Base-by-base conservation (phyloP, 1,284 basidiomycete genomes). In the Cutaneotrichosporon arboriforme region DNA sequence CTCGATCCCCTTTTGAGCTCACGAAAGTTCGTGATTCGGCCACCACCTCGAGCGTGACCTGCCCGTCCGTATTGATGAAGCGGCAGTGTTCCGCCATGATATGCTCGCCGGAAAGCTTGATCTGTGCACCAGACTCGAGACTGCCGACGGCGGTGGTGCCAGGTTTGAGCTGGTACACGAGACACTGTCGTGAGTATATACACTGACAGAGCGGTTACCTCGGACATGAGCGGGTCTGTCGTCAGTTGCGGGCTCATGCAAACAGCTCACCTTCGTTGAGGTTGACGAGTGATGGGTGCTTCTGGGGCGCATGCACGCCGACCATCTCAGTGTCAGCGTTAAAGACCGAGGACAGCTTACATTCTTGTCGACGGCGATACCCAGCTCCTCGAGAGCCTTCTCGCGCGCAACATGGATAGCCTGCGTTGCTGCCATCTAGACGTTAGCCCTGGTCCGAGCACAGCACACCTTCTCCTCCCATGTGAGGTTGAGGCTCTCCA, bases 331-430 rank as follows among this genome's bases (percentile, higher is more conserved):
- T 17, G 12, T 52, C 20, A 48, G 31, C 17, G 23, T 12, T 20
- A 17, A n/a, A n/a, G n/a, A 23, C 48, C 51, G 49, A 41, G 35
- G 37, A 23, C 8, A 5, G 54, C 64, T 60, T 40, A 68, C 82
- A 67, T 92, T 88, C 81, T 93, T 97, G 76, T 97, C 93, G 54
- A 98, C 90, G 36, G 90, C 88, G 72, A 98, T 97, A 46, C 94
- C 94, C 58, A 98, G 78, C 76, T 97, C 94, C 76, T 98, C 96
- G 46, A 98, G 77, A 4, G 94, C 96, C 79, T 92, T 86, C 78
- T 98, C 94, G 58, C 94, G 83, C 77, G 97, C 91, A 67, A 88
- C 88, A 76, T 97, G 93, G 40, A 97, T 90, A 70, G 89, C 87
- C 70, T 94, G 88, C 14, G 94, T 97, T 70, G 89, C 83, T 62